Percentiles rank a stretch among this genome's conserved stretches.
Evolutionary conservation across 2,329 filamentous ascomycete species (phyloP).

Genomic region (Penicillium paneum): DNA sequence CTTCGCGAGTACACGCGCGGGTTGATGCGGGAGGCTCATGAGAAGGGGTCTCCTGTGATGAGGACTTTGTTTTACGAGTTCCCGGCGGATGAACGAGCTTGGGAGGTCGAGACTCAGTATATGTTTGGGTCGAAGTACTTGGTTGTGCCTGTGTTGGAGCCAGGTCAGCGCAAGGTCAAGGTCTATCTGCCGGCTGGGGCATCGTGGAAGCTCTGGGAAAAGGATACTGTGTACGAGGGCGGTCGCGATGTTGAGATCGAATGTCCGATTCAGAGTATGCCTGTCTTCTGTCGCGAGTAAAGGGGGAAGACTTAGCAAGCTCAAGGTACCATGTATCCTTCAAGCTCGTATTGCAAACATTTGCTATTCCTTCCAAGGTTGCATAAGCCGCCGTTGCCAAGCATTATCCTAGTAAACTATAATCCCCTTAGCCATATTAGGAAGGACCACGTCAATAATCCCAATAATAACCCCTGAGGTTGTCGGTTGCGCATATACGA

Average conservation of each 20-base stretch:
- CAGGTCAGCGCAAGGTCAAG: conserved; percentile 44
- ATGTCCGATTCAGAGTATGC: conserved; percentile 48
- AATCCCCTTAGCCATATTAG: not conserved
- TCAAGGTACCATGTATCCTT: not conserved
- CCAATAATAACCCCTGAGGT: not conserved
- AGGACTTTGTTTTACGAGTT: conserved; percentile 64
- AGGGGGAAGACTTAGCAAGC: not conserved
- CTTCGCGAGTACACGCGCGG: conserved; percentile 57
- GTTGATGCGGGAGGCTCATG: conserved; percentile 60
- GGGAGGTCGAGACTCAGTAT: conserved; percentile 61
- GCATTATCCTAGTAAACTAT: not conserved
- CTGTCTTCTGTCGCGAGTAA: conserved; percentile 42
- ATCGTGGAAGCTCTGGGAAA: conserved; percentile 46
- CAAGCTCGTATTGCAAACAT: conserved; percentile 1
- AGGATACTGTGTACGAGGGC: conserved; percentile 34
- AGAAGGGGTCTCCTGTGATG: conserved; percentile 60
- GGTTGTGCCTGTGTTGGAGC: conserved; percentile 54
- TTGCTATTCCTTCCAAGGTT: not conserved
- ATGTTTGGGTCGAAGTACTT: conserved; percentile 63
- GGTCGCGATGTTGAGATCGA: conserved; percentile 42
- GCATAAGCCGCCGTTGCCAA: not conserved
- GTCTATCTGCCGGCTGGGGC: conserved; percentile 54
- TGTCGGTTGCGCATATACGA: too few relatives aligned
- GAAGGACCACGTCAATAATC: not conserved
- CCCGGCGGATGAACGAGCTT: conserved; percentile 52